Conservation (phyloP, 1,139 yeast genomes). For the Hyphopichia wangnamkhiaoensis region DNA sequence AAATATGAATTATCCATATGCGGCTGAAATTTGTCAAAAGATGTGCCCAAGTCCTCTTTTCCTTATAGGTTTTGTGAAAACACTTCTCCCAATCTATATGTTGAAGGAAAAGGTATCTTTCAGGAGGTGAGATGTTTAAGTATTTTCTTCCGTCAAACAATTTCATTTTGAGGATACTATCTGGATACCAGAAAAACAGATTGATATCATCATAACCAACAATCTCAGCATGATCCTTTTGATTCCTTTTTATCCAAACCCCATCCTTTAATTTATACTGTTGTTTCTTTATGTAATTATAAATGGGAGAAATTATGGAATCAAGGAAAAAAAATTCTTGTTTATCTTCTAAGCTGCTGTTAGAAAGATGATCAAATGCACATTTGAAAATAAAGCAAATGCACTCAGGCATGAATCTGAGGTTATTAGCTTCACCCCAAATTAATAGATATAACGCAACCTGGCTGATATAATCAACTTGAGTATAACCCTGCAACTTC, state of each 20-base stretch:
- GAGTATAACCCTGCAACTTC: slow-evolving; percentile 18
- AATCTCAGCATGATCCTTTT: slow-evolving; percentile 67
- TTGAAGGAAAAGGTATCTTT: slow-evolving; percentile 50
- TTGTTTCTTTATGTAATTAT: slow-evolving; percentile 43
- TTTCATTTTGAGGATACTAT: slow-evolving; percentile 55
- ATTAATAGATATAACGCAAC: slow-evolving; percentile 36
- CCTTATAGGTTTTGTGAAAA: slow-evolving; percentile 72
- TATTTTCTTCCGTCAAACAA: slow-evolving; percentile 44
- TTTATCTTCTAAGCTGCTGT: neutral
- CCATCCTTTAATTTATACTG: slow-evolving; percentile 39
- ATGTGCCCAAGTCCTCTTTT: slow-evolving; percentile 78
- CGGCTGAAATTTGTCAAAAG: slow-evolving; percentile 74
- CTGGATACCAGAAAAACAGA: slow-evolving; percentile 79
- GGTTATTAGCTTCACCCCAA: slow-evolving; percentile 48
- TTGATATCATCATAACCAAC: slow-evolving; percentile 89
- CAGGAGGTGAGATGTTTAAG: slow-evolving; percentile 41
- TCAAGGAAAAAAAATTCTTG: slow-evolving; percentile 29
- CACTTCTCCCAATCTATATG: slow-evolving; percentile 62
- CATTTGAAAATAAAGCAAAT: slow-evolving; percentile 39
- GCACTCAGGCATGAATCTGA: slow-evolving; percentile 46
- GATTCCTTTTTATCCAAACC: slow-evolving; percentile 45
- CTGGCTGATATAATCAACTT: slow-evolving; percentile 27
- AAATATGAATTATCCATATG: slow-evolving; percentile 78
- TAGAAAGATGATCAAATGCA: slow-evolving; percentile 24
- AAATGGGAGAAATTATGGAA: slow-evolving; percentile 47